Evolutionary conservation across 208 protist genomes (phyloP).

Genomic region (Phytomonas francai): DNA sequence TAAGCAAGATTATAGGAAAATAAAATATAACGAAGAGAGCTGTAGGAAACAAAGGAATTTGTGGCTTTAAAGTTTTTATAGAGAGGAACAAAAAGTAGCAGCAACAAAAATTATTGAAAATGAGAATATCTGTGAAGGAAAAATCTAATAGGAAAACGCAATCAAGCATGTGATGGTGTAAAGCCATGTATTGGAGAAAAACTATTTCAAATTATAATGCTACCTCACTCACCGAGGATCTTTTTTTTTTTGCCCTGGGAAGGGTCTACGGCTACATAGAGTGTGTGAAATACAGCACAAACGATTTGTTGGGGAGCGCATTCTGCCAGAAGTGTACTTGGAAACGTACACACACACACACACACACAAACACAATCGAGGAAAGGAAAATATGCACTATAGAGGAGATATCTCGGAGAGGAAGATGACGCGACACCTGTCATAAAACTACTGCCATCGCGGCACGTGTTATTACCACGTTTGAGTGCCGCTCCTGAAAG

Average conservation of each 20-base stretch:
- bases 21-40: not conserved
- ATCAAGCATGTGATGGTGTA: not conserved
- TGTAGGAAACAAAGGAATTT: slow-evolving; percentile 3
- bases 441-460: not conserved
- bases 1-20: slow-evolving; percentile 9
- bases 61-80: not conserved
- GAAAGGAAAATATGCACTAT: not conserved
- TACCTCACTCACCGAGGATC: too few relatives aligned
- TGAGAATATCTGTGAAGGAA: slow-evolving; percentile 1
- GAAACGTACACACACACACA: slow-evolving; percentile 3
- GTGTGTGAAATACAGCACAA: too few relatives aligned
- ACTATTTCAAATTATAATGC: not conserved
- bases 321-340: not conserved
- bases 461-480: not conserved
- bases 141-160: slow-evolving; percentile 9
- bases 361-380: not conserved
- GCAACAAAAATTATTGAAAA: not conserved
- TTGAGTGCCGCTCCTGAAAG: not conserved
- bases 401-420: not conserved
- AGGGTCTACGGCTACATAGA: too few relatives aligned
- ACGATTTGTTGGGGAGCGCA: too few relatives aligned
- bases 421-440: not conserved
- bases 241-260: too few relatives aligned
- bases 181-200: not conserved
- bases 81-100: not conserved